A percentile compares a stretch with the other conserved stretches of the same genome.
These are phyloP conservation scores for Suillus occidentalis DNA, from an alignment of 768 basidiomycete genomes.

Conservation along the genomic window DNA sequence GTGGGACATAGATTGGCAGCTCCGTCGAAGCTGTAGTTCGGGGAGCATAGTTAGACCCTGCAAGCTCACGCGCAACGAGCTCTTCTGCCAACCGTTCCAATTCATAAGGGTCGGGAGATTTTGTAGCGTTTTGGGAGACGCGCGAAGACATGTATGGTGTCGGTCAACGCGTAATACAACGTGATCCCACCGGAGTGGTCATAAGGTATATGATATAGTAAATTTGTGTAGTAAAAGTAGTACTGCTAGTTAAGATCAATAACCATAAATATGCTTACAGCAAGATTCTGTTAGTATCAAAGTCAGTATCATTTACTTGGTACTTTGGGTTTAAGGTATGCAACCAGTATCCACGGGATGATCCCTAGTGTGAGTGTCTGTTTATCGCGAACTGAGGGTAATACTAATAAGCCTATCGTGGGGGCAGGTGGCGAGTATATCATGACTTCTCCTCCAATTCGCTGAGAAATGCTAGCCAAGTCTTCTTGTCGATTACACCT, in stretches of 20 bases:
- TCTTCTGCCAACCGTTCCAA: conserved; percentile 75
- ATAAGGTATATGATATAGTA: not conserved
- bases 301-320: not conserved
- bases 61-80: conserved; percentile 54
- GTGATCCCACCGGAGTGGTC: not conserved
- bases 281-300: not conserved
- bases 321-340: not conserved
- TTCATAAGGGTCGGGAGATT: conserved; percentile 54
- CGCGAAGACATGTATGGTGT: conserved; percentile 6
- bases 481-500: conserved; percentile 93
- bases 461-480: conserved; percentile 85
- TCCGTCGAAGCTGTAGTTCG: conserved; percentile 29
- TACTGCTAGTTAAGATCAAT: not conserved
- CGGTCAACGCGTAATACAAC: conserved; percentile 2
- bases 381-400: not conserved
- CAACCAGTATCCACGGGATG: not conserved
- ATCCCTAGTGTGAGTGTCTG: not conserved
- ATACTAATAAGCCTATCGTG: not conserved
- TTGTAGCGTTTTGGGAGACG: not conserved
- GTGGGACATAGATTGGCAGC: conserved; percentile 65
- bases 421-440: not conserved
- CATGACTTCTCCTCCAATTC: conserved; percentile 62
- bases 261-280: not conserved
- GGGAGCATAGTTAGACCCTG: conserved; percentile 10
- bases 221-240: not conserved